phyloP scores from a whole-genome alignment of 2,329 filamentous ascomycete genomes.

The Byssochlamys sp. region DNA sequence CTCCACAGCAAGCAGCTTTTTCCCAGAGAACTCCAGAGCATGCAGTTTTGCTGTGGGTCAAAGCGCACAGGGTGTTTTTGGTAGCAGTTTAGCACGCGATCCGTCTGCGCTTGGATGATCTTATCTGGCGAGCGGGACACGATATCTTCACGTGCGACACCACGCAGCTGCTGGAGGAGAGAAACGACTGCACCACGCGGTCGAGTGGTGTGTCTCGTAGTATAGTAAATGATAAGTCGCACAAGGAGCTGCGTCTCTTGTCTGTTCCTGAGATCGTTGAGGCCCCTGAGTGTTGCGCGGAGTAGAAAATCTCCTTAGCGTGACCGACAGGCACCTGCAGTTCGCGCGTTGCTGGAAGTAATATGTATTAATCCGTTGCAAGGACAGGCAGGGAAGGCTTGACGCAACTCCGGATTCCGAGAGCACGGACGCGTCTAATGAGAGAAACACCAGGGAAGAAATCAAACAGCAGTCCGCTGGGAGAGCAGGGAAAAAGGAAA shows the following conservation, averaged over 20 bases:
- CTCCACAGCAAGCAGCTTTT: background rate
- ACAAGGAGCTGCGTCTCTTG: background rate
- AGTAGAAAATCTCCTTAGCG: slow-evolving; percentile 4
- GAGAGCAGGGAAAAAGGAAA: background rate
- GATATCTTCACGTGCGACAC: slow-evolving; percentile 1
- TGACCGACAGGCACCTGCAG: background rate
- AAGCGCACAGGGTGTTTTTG: background rate
- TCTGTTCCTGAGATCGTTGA: slow-evolving; percentile 4
- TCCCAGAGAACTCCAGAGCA: background rate
- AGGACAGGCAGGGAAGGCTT: background rate
- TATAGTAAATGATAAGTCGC: slow-evolving; percentile 6
- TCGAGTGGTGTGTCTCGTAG: background rate
- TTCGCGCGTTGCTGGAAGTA: background rate
- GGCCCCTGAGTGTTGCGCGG: slow-evolving; percentile 6
- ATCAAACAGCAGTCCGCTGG: background rate
- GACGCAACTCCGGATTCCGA: background rate
- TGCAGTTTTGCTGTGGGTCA: background rate
- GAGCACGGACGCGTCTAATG: background rate
- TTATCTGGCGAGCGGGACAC: background rate
- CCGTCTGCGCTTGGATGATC: background rate
- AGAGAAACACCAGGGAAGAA: background rate
- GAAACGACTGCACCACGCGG: background rate
- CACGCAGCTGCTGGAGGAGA: background rate
- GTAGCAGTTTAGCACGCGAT: background rate
- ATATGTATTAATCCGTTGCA: background rate